These are phyloP conservation scores for Uronychia setigera DNA, from an alignment of 73 alveolate species.

Conservation along the genomic window DNA sequence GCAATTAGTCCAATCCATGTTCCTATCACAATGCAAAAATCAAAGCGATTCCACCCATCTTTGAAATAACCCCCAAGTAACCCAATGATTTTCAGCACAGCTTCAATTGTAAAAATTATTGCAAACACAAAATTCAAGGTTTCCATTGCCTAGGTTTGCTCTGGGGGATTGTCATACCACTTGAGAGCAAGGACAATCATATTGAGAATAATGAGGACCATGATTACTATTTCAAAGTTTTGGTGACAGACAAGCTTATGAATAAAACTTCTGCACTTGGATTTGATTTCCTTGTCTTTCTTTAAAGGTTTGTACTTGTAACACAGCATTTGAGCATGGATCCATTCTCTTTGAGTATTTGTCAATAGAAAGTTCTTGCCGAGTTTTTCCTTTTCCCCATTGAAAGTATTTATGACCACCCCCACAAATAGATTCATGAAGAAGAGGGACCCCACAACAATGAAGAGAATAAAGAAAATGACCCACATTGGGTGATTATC, in stretches of 20 bases:
- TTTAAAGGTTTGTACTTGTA: slow-evolving; percentile 18
- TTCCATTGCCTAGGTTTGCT: not conserved
- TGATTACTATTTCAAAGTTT: slow-evolving; percentile 3
- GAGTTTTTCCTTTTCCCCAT: slow-evolving; percentile 44
- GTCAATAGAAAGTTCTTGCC: slow-evolving; percentile 40
- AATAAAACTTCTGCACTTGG: not conserved
- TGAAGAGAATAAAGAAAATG: slow-evolving; percentile 35
- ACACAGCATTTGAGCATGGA: slow-evolving; percentile 16
- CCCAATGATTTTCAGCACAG: slow-evolving; percentile 63
- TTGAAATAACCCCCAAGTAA: slow-evolving; percentile 23
- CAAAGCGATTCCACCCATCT: slow-evolving; percentile 63
- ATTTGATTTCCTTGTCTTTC: not conserved
- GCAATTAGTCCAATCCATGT: slow-evolving; percentile 17
- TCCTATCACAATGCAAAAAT: slow-evolving; percentile 42
- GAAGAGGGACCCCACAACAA: slow-evolving; percentile 47
- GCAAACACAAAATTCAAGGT: slow-evolving; percentile 19
- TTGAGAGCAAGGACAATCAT: slow-evolving; percentile 33
- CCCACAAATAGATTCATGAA: slow-evolving; percentile 60
- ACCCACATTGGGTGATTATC: slow-evolving; percentile 24
- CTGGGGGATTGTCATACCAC: slow-evolving; percentile 18
- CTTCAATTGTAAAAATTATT: slow-evolving; percentile 57
- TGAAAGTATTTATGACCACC: slow-evolving; percentile 50
- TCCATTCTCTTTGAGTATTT: slow-evolving; percentile 40
- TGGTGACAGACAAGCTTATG: not conserved
- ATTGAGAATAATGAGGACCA: slow-evolving; percentile 20